Evolutionary conservation across 441 rosid species (phyloP).

Genomic region (Pelargonium myrrhifolium): DNA sequence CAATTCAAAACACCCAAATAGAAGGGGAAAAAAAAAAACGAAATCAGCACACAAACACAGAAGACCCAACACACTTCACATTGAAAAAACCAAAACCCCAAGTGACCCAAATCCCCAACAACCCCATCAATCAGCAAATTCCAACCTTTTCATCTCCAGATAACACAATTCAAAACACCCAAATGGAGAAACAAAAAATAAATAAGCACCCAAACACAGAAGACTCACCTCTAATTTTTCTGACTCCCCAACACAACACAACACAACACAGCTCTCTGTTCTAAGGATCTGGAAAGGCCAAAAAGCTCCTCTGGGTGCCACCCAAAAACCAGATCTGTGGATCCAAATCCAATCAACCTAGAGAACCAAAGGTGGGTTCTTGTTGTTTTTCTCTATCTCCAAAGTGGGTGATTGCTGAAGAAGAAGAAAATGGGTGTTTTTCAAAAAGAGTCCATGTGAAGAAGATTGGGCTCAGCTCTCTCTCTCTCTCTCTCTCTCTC

Average conservation of each 20-base stretch:
- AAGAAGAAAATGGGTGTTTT: conserved; percentile 2
- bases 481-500: conserved; percentile 16
- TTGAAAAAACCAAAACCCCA: no score
- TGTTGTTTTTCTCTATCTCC: not conserved
- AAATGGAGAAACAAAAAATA: not conserved
- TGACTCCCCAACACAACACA: no score
- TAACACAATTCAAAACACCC: not conserved
- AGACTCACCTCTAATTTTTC: no score
- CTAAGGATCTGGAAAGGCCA: conserved; percentile 19
- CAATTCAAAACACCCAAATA: no score
- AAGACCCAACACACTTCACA: no score
- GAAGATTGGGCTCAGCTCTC: conserved; percentile 18
- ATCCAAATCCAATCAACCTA: conserved; percentile 31
- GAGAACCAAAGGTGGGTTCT: conserved; percentile 14
- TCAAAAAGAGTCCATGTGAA: not conserved
- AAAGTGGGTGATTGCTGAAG: not conserved
- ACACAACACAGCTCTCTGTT: no score
- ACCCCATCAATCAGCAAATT: no score
- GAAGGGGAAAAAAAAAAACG: no score
- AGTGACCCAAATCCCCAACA: no score
- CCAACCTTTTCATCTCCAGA: not conserved
- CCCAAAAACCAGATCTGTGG: conserved; percentile 49
- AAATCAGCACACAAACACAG: no score
- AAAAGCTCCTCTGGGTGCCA: conserved; percentile 18
- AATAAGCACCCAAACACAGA: no score